phyloP scores from a whole-genome alignment of 1,284 basidiomycete species.

The Boletus sp. region DNA sequence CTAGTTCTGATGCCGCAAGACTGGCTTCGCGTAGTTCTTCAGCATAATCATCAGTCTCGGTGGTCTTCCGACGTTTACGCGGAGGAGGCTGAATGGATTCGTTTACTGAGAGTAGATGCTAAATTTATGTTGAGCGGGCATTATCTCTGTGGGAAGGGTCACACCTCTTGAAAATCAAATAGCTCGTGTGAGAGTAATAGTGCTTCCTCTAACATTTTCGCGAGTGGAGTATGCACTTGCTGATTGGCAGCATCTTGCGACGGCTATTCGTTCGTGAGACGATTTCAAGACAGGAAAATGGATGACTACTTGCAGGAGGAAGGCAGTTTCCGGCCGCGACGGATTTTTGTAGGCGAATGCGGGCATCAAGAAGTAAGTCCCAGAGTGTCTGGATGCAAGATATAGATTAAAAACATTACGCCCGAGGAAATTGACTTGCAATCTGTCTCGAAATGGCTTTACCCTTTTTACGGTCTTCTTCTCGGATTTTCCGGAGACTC shows the following conservation, averaged over 20 bases:
- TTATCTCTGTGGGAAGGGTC: constrained; percentile 13
- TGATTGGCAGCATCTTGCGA: constrained; percentile 22
- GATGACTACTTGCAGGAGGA: constrained; percentile 43
- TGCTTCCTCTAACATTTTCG: constrained; percentile 59
- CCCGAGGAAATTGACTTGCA: constrained; percentile 44
- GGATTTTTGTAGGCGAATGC: constrained; percentile 88
- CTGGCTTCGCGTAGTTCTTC: constrained; percentile 47
- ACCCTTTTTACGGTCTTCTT: constrained; percentile 74
- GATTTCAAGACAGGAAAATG: constrained; percentile 14
- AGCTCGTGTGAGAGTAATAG: constrained; percentile 62
- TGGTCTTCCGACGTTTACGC: constrained; percentile 55
- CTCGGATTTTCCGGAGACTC: constrained; percentile 56
- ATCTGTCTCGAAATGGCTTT: constrained; percentile 80
- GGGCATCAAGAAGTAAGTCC: constrained; percentile 81
- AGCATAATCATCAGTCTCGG: constrained; percentile 19
- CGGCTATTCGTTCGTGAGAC: constrained; percentile 26
- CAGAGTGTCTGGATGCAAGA: constrained; percentile 61
- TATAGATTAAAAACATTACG: constrained; percentile 6
- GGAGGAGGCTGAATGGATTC: constrained; percentile 51
- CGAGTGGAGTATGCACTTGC: constrained; percentile 40
- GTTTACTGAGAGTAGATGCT: constrained; percentile 49
- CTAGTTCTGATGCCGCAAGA: constrained; percentile 47
- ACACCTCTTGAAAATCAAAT: constrained; percentile 64
- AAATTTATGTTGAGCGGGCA: constrained; percentile 17
- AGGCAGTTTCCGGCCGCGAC: constrained; percentile 63